Conservation (phyloP, 768 basidiomycete genomes). For the Hericium alpestre region DNA sequence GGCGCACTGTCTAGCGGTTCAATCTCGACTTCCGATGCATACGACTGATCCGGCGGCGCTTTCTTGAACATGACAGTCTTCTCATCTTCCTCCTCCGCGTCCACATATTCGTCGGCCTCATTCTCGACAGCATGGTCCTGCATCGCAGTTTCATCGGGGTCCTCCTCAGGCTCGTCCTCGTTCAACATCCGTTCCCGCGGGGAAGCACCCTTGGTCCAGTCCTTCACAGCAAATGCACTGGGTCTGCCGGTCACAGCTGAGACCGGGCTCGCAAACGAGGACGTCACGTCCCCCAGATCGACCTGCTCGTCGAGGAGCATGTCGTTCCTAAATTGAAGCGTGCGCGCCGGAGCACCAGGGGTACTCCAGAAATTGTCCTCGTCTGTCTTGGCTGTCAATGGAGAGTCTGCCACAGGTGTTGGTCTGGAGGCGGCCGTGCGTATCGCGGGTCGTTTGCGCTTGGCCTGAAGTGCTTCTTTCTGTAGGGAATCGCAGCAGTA, state of each 20-base stretch:
- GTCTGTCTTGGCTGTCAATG: conserved; percentile 13
- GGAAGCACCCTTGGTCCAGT: not conserved
- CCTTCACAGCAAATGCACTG: not conserved
- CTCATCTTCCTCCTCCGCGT: conserved; percentile 18
- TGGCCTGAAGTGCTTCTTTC: conserved; percentile 19
- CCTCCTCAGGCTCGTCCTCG: not conserved
- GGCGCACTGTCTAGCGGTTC: not conserved
- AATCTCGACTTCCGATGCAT: not conserved
- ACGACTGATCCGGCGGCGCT: not conserved
- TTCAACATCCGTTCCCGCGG: not conserved
- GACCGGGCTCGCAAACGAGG: conserved; percentile 35
- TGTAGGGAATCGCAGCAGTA: conserved; percentile 2
- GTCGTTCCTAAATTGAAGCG: conserved; percentile 53
- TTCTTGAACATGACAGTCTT: conserved; percentile 22
- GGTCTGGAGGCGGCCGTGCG: conserved; percentile 11
- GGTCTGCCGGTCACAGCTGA: conserved; percentile 4
- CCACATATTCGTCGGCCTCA: conserved; percentile 6
- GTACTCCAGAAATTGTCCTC: conserved; percentile 60
- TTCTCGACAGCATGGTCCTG: conserved; percentile 3
- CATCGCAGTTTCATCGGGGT: not conserved
- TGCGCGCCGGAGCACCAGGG: conserved; percentile 42
- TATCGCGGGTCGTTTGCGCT: conserved; percentile 9
- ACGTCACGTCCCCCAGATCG: conserved; percentile 34
- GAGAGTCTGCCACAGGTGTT: conserved; percentile 15
- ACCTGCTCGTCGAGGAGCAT: conserved; percentile 53